Percentiles rank a stretch among this genome's conserved stretches.
These are phyloP conservation scores for Fragilaria crotonensis DNA, from an alignment of 108 stramenopile genomes.

Conservation along the genomic window DNA sequence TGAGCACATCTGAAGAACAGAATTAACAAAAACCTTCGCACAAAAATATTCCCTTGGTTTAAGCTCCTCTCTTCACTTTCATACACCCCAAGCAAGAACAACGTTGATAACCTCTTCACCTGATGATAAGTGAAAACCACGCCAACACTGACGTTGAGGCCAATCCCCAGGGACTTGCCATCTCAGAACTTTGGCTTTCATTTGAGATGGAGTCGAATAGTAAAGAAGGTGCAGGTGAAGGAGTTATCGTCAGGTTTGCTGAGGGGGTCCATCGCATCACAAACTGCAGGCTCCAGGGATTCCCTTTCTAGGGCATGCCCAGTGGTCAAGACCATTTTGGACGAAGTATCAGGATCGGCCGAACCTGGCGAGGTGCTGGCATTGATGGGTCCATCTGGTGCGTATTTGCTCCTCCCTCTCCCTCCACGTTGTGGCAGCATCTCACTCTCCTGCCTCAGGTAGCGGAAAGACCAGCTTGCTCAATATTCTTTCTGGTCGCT, in stretches of 20 bases:
- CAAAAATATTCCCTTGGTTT: too few species aligned
- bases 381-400: constrained; percentile 69
- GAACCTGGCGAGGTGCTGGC: constrained; percentile 57
- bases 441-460: not conserved
- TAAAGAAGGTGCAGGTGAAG: constrained; percentile 34
- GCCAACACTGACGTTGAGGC: too few species aligned
- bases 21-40: too few species aligned
- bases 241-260: constrained; percentile 23
- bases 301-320: constrained; percentile 1
- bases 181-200: constrained; percentile 1
- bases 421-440: not conserved
- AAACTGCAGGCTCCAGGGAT: constrained; percentile 3
- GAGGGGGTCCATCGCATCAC: constrained; percentile 28
- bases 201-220: constrained; percentile 35
- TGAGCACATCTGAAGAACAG: too few species aligned
- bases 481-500: constrained; percentile 53
- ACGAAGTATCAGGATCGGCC: constrained; percentile 53
- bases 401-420: not conserved
- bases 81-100: too few species aligned
- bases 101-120: too few species aligned
- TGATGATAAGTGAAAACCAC: too few species aligned
- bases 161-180: too few species aligned
- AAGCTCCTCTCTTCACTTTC: too few species aligned
- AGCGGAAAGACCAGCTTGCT: constrained; percentile 58
- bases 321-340: constrained; percentile 38